phyloP scores from a whole-genome alignment of 140 eudicot genomes.

The Senecio squalidus region DNA sequence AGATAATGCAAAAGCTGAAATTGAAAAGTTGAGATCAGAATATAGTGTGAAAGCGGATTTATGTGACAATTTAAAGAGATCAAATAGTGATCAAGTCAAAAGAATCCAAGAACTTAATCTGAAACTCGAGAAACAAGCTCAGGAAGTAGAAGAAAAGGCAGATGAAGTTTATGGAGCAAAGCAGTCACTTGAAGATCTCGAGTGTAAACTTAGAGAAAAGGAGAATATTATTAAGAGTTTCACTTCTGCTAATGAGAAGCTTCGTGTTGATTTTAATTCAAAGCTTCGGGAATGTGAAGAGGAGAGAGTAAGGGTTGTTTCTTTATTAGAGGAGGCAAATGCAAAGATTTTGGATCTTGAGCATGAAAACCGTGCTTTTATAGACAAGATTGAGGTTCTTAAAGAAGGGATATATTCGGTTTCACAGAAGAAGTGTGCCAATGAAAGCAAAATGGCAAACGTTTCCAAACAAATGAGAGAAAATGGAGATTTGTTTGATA shows the following conservation, averaged over 20 bases:
- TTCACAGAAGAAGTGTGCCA: conserved; percentile 45
- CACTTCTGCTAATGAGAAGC: conserved; percentile 45
- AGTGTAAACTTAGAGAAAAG: conserved; percentile 49
- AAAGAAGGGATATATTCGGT: conserved; percentile 42
- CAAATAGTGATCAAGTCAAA: conserved; percentile 41
- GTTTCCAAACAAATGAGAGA: conserved; percentile 44
- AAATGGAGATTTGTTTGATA: conserved; percentile 48
- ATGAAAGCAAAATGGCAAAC: conserved; percentile 42
- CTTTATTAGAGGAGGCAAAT: conserved; percentile 59
- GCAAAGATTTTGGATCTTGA: conserved; percentile 36
- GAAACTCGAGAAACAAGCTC: conserved; percentile 50
- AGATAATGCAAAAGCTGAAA: conserved; percentile 69
- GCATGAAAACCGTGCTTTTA: conserved; percentile 38
- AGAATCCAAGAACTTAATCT: conserved; percentile 52
- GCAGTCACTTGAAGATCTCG: conserved; percentile 38
- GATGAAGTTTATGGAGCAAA: conserved; percentile 38
- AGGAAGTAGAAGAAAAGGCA: conserved; percentile 36
- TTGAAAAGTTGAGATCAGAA: conserved; percentile 61
- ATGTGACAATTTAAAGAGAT: conserved; percentile 52
- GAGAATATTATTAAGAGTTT: conserved; percentile 42
- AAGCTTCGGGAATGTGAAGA: conserved; percentile 53
- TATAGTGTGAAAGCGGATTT: conserved; percentile 35
- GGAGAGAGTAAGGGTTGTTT: conserved; percentile 47
- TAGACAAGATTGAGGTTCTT: conserved; percentile 46
- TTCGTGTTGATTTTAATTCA: conserved; percentile 41